These are phyloP conservation scores for Cryptosporidium felis DNA, from an alignment of 169 alveolate species.

Conservation along the genomic window DNA sequence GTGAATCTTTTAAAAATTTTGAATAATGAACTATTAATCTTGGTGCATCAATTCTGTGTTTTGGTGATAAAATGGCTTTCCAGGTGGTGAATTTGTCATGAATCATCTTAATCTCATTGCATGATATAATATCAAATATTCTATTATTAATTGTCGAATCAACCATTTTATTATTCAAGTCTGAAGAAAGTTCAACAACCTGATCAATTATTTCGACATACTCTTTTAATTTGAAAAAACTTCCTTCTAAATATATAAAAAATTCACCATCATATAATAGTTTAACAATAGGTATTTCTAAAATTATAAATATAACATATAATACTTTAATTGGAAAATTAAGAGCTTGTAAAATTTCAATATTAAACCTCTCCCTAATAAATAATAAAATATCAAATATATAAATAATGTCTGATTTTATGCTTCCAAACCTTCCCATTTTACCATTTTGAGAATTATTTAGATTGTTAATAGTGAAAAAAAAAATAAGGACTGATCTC, in stretches of 20 bases:
- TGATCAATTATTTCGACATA: neutral
- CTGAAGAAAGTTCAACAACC: neutral
- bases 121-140: neutral
- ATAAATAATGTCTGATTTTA: neutral
- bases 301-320: neutral
- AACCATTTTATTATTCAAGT: neutral
- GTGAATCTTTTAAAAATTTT: neutral
- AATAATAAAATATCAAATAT: neutral
- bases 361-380: neutral
- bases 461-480: neutral
- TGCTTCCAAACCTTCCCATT: neutral
- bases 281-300: constrained; percentile 4
- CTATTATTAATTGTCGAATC: neutral
- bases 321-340: neutral
- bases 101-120: neutral
- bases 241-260: neutral
- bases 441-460: neutral
- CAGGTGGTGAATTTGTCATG: neutral
- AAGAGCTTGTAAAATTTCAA: neutral
- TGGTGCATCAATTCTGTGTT: neutral
- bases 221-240: neutral
- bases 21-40: neutral
- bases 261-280: neutral
- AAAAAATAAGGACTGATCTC: neutral
- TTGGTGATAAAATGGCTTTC: neutral